Percentiles rank a stretch among this genome's conserved stretches.
Conservation (phyloP, 164 flowering plant species). For the Magnolia changhungtana region DNA sequence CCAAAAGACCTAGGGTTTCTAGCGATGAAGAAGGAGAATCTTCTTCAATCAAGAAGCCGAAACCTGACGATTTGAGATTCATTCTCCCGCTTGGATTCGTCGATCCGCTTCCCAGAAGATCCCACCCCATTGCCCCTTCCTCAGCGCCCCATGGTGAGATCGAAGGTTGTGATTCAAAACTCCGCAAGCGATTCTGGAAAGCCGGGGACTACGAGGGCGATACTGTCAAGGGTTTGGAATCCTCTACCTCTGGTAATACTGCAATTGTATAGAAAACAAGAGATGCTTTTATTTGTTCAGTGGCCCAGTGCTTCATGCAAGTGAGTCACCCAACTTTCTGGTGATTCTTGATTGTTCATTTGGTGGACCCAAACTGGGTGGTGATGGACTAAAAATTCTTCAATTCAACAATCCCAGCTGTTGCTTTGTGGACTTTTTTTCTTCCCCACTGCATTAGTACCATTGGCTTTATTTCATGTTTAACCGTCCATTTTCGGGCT, state of each 20-base stretch:
- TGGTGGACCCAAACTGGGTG: no score
- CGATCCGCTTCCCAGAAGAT: conserved; percentile 14
- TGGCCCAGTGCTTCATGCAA: no score
- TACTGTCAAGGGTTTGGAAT: conserved; percentile 22
- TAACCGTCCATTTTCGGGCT: no score
- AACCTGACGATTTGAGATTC: neutral
- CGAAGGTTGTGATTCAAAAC: neutral
- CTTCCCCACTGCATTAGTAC: no score
- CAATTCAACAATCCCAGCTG: neutral
- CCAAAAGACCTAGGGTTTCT: neutral
- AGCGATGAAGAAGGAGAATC: neutral
- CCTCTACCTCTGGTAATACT: neutral
- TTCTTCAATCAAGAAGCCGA: conserved; percentile 9
- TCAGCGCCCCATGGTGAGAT: no score
- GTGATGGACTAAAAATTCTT: neutral
- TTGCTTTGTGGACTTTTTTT: no score
- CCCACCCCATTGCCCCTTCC: neutral
- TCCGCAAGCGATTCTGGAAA: conserved; percentile 82
- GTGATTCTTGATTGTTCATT: no score
- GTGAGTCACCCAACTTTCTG: no score
- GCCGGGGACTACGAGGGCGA: conserved; percentile 77
- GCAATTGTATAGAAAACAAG: neutral
- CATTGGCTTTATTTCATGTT: no score
- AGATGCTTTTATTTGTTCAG: no score
- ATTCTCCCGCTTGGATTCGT: conserved; percentile 22